Base-by-base conservation (phyloP, 306 rosid species). In the Benincasa hispida region DNA sequence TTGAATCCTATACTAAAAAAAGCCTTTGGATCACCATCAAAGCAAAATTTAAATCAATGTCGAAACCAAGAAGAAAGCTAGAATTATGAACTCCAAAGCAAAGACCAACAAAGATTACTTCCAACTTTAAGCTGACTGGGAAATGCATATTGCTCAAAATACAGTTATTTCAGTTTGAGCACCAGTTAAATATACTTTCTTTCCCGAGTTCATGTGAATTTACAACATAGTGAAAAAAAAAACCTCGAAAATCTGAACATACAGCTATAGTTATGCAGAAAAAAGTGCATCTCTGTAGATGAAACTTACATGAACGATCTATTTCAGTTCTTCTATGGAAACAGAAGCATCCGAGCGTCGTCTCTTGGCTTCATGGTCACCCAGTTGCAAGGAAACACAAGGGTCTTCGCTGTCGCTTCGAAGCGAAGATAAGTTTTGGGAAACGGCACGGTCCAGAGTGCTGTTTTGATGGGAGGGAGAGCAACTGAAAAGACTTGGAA, bases 281-380 rank as follows among this genome's bases (percentile, higher is more conserved):
- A 19, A 72, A 72, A 47, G 59, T 77, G 72, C 21, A 45, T 61
- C 56, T 47, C 0, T 63, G 21, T 25, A 14, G 56, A n/a, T 22
- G 5, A 21, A 25, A 27, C 37, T 72, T 14, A 48, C 9, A 21
- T 4, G 60, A 27, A 30, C 14, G 74, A 54, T 58, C 88, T 86
- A 85, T 37, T 89, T 86, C 57, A 85, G 86, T 76, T 91, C 93
- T 84, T 86, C 98, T 19, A 87, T 51, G 72, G 89, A 86, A 72
- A 90, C 87, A 9, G 91, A 90, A 75, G 92, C 89, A 47, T 90
- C 95, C 0, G 91, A 89, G 34, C 97, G 96, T 82, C 92, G 87
- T 83, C 97, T 87, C 89, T 92, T 94, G 4, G 93, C 95, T 84
- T 94, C 99, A 51, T 89, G 89, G 79, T 94, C 99, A 3, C 99